Evolutionary conservation across 495 filamentous ascomycete genomes (phyloP).

Genomic region (Xylaria intraflava): DNA sequence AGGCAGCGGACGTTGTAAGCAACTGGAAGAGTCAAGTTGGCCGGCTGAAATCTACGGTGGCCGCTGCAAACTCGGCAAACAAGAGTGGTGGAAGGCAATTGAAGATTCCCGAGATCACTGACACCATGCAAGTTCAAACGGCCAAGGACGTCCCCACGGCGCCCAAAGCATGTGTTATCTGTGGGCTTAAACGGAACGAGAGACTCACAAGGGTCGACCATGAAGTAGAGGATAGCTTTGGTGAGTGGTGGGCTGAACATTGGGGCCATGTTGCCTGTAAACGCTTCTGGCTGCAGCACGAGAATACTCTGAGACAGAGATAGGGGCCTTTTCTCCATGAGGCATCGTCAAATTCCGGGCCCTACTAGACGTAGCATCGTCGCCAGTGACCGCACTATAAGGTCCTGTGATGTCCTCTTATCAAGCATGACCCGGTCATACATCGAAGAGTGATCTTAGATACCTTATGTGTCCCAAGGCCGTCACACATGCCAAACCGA

Average conservation of each 20-base stretch:
- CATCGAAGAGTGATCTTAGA: background rate
- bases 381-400: background rate
- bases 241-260: slow-evolving; percentile 92
- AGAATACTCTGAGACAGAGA: slow-evolving; percentile 55
- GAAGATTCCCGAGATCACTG: slow-evolving; percentile 61
- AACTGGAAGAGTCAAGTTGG: slow-evolving; percentile 67
- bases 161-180: slow-evolving; percentile 74
- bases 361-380: background rate
- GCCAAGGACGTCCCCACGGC: slow-evolving; percentile 62
- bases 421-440: background rate
- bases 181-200: slow-evolving; percentile 82
- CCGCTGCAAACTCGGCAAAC: slow-evolving; percentile 40
- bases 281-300: slow-evolving; percentile 78
- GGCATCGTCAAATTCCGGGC: background rate
- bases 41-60: slow-evolving; percentile 52
- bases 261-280: slow-evolving; percentile 78
- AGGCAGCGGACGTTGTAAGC: slow-evolving; percentile 68
- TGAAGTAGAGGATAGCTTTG: slow-evolving; percentile 78
- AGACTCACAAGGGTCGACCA: slow-evolving; percentile 67
- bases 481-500: background rate
- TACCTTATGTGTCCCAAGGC: background rate
- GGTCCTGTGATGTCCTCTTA: too few species aligned
- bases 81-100: slow-evolving; percentile 24
- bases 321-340: slow-evolving; percentile 32
- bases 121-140: slow-evolving; percentile 53